Percentiles rank a stretch among this genome's conserved stretches.
These are phyloP conservation scores for Hygrophorus russula DNA, from an alignment of 768 basidiomycete genomes.

Conservation along the genomic window DNA sequence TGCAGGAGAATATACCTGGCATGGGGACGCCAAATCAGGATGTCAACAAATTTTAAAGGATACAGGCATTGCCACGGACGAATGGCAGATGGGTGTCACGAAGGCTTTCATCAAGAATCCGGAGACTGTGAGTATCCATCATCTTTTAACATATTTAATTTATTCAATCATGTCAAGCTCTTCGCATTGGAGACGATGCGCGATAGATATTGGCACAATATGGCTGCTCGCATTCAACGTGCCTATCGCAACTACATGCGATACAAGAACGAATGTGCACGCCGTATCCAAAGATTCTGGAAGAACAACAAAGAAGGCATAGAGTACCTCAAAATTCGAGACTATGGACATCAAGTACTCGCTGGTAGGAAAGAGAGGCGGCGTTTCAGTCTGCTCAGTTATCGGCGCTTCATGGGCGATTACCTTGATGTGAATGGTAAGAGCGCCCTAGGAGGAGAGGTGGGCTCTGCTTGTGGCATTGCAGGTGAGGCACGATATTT, in stretches of 20 bases:
- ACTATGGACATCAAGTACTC: slow-evolving; percentile 89
- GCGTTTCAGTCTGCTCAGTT: slow-evolving; percentile 87
- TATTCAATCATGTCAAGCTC: slow-evolving; percentile 38
- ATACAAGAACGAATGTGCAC: slow-evolving; percentile 90
- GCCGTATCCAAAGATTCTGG: slow-evolving; percentile 96
- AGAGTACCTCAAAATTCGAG: slow-evolving; percentile 82
- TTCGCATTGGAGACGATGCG: slow-evolving; percentile 99
- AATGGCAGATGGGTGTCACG: slow-evolving; percentile 99
- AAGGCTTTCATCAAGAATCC: slow-evolving; percentile 99
- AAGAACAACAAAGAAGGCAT: slow-evolving; percentile 94
- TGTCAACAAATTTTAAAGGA: slow-evolving; percentile 90
- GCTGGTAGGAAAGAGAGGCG: slow-evolving; percentile 89
- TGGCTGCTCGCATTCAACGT: slow-evolving; percentile 94
- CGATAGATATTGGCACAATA: slow-evolving; percentile 99
- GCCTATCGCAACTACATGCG: slow-evolving; percentile 94
- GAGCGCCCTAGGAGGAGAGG: slow-evolving; percentile 63
- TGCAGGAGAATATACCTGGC: slow-evolving; percentile 97
- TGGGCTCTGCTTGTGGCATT: slow-evolving; percentile 62
- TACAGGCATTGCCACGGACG: slow-evolving; percentile 90
- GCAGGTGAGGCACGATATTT: slow-evolving; percentile 38
- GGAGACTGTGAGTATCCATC: slow-evolving; percentile 54
- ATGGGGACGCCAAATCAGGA: slow-evolving; percentile 80
- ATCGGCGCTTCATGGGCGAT: slow-evolving; percentile 92
- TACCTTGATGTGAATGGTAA: slow-evolving; percentile 87
- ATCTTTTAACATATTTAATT: slow-evolving; percentile 2